phyloP scores from a whole-genome alignment of 257 asterid species.

The Solanum habrochaites region DNA sequence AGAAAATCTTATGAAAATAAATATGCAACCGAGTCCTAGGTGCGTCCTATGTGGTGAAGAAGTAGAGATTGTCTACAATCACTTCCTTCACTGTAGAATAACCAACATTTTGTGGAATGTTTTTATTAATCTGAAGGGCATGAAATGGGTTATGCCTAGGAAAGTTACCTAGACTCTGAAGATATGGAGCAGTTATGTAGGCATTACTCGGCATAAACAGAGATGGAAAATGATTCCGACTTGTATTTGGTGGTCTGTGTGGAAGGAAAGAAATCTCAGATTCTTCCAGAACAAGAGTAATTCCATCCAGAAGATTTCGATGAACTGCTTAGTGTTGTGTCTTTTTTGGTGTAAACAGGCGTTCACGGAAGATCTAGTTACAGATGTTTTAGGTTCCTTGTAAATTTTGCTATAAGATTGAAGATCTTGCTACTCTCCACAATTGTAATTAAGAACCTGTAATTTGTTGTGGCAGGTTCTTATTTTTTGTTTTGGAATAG shows the following conservation, averaged over 20 bases:
- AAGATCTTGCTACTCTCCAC: neutral
- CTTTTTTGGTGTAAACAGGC: neutral
- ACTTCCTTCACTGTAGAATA: neutral
- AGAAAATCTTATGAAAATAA: neutral
- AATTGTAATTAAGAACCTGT: neutral
- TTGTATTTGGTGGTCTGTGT: neutral
- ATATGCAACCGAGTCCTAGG: neutral
- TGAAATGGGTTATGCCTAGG: neutral
- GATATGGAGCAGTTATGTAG: neutral
- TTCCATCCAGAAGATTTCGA: neutral
- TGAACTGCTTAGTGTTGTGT: too few relatives aligned
- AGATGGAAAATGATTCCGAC: neutral
- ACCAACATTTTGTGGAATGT: neutral
- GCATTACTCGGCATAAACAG: neutral
- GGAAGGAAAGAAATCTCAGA: neutral
- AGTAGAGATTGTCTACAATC: neutral
- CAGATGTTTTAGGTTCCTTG: neutral
- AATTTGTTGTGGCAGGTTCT: neutral
- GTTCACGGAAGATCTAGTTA: neutral
- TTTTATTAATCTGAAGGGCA: neutral
- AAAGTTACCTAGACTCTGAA: neutral
- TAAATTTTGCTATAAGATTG: neutral
- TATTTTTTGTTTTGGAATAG: neutral
- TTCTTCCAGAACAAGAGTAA: neutral
- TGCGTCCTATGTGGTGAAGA: neutral